Evolutionary conservation across 2,329 filamentous ascomycete genomes (phyloP), one percentile per base, ranked within the genome.

Genomic region (Paecilomyces fulvus): DNA sequence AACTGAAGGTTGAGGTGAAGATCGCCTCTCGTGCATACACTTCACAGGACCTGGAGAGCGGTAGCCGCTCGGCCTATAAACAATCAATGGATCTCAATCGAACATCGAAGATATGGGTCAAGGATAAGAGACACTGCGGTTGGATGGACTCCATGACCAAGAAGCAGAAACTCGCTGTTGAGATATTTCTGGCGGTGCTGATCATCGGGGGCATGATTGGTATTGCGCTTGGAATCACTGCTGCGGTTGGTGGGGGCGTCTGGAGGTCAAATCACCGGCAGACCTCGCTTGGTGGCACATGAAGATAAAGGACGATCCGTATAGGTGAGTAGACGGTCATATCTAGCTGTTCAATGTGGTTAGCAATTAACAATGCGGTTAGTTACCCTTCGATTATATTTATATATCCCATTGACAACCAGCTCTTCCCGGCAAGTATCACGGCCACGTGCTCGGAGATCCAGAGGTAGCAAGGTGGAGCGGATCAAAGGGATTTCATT

Each of bases 211-310:
- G 65, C 14, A 75, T 75, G 68, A 70, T 77, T 17, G 76, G 71
- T 5, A 71, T 78, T 57, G 76, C 74, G 9, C 59, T 78, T 57
- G 75, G 76, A 2, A 75, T 78, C 56, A 74, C 73, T 1, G 68
- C 68, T 21, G 73, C 73, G 1, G 73, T 77, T 1, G 72, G 73
- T 30, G 75, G 73, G n/a, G 70, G 73, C 5, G 71, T 76, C 3
- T 78, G 74, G 70, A 74, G 68, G 57, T 69, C 62, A 9, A 66
- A 68, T 57, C 63, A 71, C 17, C 61, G 67, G 31, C 64, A 69
- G 21, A 63, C 63, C 23, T 51, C 62, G 0, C 64, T 73, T 55
- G 64, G 66, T 58, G 28, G 33, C 49, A 48, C 28, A 31, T 55
- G 11, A 8, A 28, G 14, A 53, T 49, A 10, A 31, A 33, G 12